A percentile compares a stretch with the other conserved stretches of the same genome.
Evolutionary conservation across 2,329 filamentous ascomycete genomes (phyloP).

Genomic region (Sclerotinia spermophila): DNA sequence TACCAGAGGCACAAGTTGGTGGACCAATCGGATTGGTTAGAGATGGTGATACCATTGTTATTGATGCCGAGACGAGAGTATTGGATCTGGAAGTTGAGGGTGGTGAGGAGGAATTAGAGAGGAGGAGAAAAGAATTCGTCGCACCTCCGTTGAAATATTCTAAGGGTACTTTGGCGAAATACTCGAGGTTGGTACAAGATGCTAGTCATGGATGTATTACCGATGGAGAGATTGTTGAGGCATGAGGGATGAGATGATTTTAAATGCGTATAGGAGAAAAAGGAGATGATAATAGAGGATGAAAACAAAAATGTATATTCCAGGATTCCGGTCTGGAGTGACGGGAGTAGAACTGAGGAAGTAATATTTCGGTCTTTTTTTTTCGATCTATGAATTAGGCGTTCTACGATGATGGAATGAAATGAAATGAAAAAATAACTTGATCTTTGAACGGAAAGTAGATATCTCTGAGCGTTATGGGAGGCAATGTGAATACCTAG

Average conservation of each 20-base stretch:
- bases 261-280: no score
- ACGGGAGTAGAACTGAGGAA: neutral
- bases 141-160: conserved; percentile 54
- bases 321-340: neutral
- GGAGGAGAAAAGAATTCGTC: conserved; percentile 48
- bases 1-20: conserved; percentile 58
- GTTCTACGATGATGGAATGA: neutral
- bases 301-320: neutral
- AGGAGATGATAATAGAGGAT: neutral
- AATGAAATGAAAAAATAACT: neutral
- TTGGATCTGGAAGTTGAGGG: conserved; percentile 48
- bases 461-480: neutral
- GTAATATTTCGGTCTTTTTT: neutral
- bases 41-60: conserved; percentile 57
- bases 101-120: conserved; percentile 38
- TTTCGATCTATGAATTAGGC: neutral
- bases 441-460: neutral
- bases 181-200: conserved; percentile 51
- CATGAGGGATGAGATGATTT: neutral
- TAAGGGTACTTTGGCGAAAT: conserved; percentile 58
- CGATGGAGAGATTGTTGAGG: conserved; percentile 40
- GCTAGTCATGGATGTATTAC: conserved; percentile 58
- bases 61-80: conserved; percentile 54
- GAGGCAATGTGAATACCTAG: neutral
- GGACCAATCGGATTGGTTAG: conserved; percentile 56